Evolutionary conservation across 2,329 filamentous ascomycete species (phyloP), one percentile per base, ranked within the genome.

Genomic region (Shiraia sp.): DNA sequence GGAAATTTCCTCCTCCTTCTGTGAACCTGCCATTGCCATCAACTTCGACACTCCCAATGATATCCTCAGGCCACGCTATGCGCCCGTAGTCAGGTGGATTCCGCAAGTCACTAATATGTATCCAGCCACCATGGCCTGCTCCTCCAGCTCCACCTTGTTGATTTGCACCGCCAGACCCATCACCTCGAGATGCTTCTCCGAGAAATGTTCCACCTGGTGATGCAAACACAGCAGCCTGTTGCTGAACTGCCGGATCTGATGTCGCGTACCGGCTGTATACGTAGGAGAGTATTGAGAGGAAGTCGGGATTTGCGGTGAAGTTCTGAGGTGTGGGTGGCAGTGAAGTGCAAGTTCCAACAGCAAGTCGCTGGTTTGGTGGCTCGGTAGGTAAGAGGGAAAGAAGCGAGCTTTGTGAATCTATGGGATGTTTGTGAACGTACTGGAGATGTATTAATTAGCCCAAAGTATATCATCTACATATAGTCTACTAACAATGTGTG

Each of bases 31-130:
- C 82, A 13, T 74, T 50, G 0, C 72, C 73, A 65, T 84, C 80
- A 4, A 85, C 78, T 63, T 85, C 81, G 16, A 85, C 59, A 52
- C 80, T 84, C 10, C 82, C 82, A 57, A 85, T 80, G 35, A 85
- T 85, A 65, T 85, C 82, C 59, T 85, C 82, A 0, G 82, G 81
- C 77, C 77, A 82, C 36, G 82, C 79, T 47, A 84, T 83, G n/a
- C 82, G 63, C 1, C 82, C 82, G 64, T 75, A 85, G 45, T 85
- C 82, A 2, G 82, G 81, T 25, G 81, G 80, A 46, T 79, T 76
- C 45, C 82, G 69, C 57, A 66, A 64, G 55, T 85, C 82, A 26
- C 77, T 82, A n/a, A 85, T 73, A 57, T 85, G 82, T 28, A 85
- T 79, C 69, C 77, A 83, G 1, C 82, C 82, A 14, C 81, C 81